A percentile compares a stretch with the other conserved stretches of the same genome.
phyloP scores from a whole-genome alignment of 352 stramenopile species.

The Blastocystis hominis region DNA sequence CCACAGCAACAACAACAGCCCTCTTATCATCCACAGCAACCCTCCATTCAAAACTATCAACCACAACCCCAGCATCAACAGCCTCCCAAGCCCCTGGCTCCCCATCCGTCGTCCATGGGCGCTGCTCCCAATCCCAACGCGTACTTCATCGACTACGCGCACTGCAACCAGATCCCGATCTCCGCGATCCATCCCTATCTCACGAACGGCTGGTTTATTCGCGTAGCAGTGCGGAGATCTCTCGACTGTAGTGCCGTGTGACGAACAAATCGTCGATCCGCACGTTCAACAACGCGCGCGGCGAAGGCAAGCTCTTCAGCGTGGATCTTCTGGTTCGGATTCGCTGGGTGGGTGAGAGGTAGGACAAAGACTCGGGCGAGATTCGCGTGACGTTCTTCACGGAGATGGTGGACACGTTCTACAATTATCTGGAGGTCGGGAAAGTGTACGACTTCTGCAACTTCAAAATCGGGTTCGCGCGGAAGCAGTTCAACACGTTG shows the following conservation, averaged over 20 bases:
- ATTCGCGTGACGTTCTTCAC: slow-evolving; percentile 46
- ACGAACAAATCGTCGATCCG: slow-evolving; percentile 1
- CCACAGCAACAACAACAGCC: slow-evolving; percentile 11
- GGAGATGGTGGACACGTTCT: slow-evolving; percentile 37
- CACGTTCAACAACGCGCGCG: slow-evolving; percentile 12
- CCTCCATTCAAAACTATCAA: not conserved
- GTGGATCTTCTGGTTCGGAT: not conserved
- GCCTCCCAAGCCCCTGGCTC: not conserved
- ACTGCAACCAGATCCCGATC: slow-evolving; percentile 29
- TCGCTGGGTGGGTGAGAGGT: not conserved
- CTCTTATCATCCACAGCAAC: not conserved
- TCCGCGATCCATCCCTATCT: slow-evolving; percentile 38
- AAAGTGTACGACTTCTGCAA: slow-evolving; percentile 53
- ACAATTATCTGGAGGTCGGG: slow-evolving; percentile 8
- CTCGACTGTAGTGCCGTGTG: slow-evolving; percentile 12
- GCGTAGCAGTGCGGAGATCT: not conserved
- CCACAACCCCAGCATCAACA: not conserved
- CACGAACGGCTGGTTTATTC: slow-evolving; percentile 23
- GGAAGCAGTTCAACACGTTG: slow-evolving; percentile 2
- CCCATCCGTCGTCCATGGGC: not conserved
- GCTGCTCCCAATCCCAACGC: not conserved
- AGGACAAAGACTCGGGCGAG: slow-evolving; percentile 12
- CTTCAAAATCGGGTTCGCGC: slow-evolving; percentile 36
- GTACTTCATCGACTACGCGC: not conserved
- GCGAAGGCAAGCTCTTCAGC: slow-evolving; percentile 49